Conservation (phyloP, 768 basidiomycete species). For the Russula brevipes region DNA sequence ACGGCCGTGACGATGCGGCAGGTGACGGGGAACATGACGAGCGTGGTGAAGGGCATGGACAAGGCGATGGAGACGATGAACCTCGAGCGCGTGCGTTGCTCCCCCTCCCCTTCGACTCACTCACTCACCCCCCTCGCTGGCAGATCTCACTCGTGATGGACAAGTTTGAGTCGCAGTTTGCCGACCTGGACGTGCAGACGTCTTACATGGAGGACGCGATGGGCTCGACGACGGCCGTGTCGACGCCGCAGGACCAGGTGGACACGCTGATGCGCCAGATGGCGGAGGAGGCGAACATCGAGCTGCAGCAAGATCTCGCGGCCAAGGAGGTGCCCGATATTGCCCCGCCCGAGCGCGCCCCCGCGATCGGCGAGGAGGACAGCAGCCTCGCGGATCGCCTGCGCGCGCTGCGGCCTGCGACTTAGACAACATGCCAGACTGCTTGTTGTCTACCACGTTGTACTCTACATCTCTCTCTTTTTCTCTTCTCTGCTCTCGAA, state of each 20-base stretch:
- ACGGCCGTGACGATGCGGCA: conserved; percentile 98
- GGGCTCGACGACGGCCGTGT: conserved; percentile 84
- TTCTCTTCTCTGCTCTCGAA: neutral
- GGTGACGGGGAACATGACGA: conserved; percentile 94
- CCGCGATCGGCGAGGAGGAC: conserved; percentile 65
- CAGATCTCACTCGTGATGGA: conserved; percentile 99
- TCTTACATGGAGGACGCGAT: conserved; percentile 98
- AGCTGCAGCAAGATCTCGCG: conserved; percentile 86
- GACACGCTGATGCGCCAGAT: conserved; percentile 88
- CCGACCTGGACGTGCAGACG: conserved; percentile 96
- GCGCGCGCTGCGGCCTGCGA: conserved; percentile 79
- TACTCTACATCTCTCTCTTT: neutral
- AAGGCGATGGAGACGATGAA: conserved; percentile 99
- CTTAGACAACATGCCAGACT: conserved; percentile 33
- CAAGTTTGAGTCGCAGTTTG: conserved; percentile 95
- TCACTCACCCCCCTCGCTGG: too few species aligned
- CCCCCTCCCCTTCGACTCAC: neutral
- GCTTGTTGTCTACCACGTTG: neutral
- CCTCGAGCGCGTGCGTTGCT: conserved; percentile 73
- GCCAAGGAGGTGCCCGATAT: conserved; percentile 63
- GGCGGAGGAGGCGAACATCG: conserved; percentile 95
- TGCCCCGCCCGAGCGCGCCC: conserved; percentile 39
- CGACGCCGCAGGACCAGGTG: conserved; percentile 96
- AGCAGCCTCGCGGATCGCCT: conserved; percentile 77
- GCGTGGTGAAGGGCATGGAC: conserved; percentile 97